These are phyloP conservation scores for Rhizopus stolonifer DNA, from an alignment of 371 early-diverging fungal species.

Conservation along the genomic window DNA sequence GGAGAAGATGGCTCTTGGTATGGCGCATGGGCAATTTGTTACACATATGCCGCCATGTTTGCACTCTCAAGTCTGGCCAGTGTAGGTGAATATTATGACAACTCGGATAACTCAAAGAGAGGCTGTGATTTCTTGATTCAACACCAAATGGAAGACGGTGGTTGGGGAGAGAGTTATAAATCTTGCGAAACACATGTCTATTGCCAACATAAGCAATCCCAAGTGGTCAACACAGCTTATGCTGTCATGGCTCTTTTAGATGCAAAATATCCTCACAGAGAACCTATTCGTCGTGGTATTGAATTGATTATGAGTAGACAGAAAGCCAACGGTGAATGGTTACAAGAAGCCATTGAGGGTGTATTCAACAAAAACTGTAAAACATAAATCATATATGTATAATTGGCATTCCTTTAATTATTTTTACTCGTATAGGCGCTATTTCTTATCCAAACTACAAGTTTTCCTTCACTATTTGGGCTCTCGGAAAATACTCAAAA, in stretches of 20 bases:
- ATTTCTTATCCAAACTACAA: conserved; percentile 97
- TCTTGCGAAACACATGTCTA: conserved; percentile 76
- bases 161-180: conserved; percentile 97
- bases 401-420: conserved; percentile 10
- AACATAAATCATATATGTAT: conserved; percentile 23
- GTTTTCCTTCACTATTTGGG: conserved; percentile 94
- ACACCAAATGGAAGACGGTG: conserved; percentile 90
- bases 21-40: conserved; percentile 97
- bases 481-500: conserved; percentile 85
- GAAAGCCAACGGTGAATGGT: conserved; percentile 90
- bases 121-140: conserved; percentile 86
- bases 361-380: conserved; percentile 93
- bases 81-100: conserved; percentile 81
- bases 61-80: conserved; percentile 85
- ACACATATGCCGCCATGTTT: conserved; percentile 96
- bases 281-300: conserved; percentile 76
- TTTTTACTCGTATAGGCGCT: conserved; percentile 36
- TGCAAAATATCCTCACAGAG: conserved; percentile 81
- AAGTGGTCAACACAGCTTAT: conserved; percentile 93
- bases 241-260: conserved; percentile 87
- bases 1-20: conserved; percentile 90
- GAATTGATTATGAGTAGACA: conserved; percentile 84
- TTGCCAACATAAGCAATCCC: conserved; percentile 66
- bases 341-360: conserved; percentile 95
- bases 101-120: conserved; percentile 45